phyloP scores from a whole-genome alignment of 2,329 filamentous ascomycete genomes.

The Dactylella cylindrospora region DNA sequence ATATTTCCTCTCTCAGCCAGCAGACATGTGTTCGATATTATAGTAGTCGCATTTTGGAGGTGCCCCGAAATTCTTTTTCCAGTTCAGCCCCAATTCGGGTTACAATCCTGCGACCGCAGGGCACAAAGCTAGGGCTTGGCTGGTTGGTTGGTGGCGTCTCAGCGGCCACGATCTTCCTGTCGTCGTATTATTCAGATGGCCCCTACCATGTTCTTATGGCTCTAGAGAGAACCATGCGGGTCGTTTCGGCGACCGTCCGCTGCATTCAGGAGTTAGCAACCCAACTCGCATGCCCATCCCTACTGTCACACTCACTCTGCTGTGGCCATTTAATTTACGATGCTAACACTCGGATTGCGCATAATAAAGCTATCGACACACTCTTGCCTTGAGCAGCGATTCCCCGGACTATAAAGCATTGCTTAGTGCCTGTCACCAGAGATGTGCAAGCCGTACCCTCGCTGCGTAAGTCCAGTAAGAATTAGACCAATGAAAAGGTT shows the following conservation, averaged over 20 bases:
- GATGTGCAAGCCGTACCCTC: slow-evolving; percentile 32
- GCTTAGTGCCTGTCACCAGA: slow-evolving; percentile 33
- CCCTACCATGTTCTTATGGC: slow-evolving; percentile 37
- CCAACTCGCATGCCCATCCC: background rate
- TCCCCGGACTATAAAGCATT: slow-evolving; percentile 15
- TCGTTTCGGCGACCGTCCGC: slow-evolving; percentile 28
- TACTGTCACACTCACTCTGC: slow-evolving; percentile 18
- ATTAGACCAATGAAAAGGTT: no score
- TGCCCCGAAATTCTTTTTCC: background rate
- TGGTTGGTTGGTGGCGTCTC: slow-evolving; percentile 30
- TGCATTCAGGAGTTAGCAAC: slow-evolving; percentile 42
- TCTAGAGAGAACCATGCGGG: slow-evolving; percentile 35
- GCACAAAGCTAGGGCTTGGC: background rate
- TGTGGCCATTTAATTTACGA: no score
- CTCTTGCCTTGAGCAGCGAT: slow-evolving; percentile 10
- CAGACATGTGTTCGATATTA: background rate
- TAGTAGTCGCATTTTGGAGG: slow-evolving; percentile 1
- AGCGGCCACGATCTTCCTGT: slow-evolving; percentile 1
- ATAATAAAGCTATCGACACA: slow-evolving; percentile 29
- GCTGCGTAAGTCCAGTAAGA: slow-evolving; percentile 15
- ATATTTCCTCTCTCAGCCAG: background rate
- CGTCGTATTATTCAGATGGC: slow-evolving; percentile 24
- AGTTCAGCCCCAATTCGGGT: no score
- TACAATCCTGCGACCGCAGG: slow-evolving; percentile 4
- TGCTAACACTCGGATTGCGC: no score